phyloP scores from a whole-genome alignment of 2,329 filamentous ascomycete species.

The Microsporum audouinii region DNA sequence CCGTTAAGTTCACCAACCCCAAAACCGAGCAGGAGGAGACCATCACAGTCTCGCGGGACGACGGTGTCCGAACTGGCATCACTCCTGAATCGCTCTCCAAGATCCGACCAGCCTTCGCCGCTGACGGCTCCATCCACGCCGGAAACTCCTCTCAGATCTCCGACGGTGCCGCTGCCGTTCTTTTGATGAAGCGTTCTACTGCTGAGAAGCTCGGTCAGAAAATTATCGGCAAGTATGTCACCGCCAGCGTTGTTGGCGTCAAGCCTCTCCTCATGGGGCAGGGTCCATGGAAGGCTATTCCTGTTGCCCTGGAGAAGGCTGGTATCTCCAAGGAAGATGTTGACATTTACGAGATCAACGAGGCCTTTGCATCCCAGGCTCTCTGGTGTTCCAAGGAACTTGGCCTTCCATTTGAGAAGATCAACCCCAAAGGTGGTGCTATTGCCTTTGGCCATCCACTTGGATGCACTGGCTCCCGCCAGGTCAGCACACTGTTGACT shows the following conservation, averaged over 20 bases:
- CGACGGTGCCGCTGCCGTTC: slow-evolving; percentile 86
- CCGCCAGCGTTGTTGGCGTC: slow-evolving; percentile 75
- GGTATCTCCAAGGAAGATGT: slow-evolving; percentile 81
- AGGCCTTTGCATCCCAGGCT: slow-evolving; percentile 93
- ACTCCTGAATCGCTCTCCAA: slow-evolving; percentile 81
- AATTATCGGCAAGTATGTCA: slow-evolving; percentile 86
- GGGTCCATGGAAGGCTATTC: slow-evolving; percentile 91
- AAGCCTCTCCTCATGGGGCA: slow-evolving; percentile 91
- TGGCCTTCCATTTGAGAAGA: slow-evolving; percentile 67
- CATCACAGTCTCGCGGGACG: slow-evolving; percentile 73
- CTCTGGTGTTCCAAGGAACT: slow-evolving; percentile 88
- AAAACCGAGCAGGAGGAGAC: slow-evolving; percentile 79
- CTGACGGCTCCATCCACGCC: slow-evolving; percentile 87
- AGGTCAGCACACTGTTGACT: slow-evolving; percentile 83
- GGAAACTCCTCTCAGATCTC: slow-evolving; percentile 94
- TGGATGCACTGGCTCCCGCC: slow-evolving; percentile 85
- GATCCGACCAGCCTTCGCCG: slow-evolving; percentile 80
- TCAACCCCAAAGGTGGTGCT: slow-evolving; percentile 94
- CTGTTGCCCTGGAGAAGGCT: slow-evolving; percentile 76
- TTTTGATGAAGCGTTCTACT: slow-evolving; percentile 88
- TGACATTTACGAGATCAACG: slow-evolving; percentile 98
- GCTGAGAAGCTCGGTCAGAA: slow-evolving; percentile 78
- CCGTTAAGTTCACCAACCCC: slow-evolving; percentile 76
- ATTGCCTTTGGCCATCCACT: slow-evolving; percentile 94
- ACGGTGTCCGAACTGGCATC: slow-evolving; percentile 74